phyloP scores from a whole-genome alignment of 106 monocot species.

The Gastrodia elata region DNA sequence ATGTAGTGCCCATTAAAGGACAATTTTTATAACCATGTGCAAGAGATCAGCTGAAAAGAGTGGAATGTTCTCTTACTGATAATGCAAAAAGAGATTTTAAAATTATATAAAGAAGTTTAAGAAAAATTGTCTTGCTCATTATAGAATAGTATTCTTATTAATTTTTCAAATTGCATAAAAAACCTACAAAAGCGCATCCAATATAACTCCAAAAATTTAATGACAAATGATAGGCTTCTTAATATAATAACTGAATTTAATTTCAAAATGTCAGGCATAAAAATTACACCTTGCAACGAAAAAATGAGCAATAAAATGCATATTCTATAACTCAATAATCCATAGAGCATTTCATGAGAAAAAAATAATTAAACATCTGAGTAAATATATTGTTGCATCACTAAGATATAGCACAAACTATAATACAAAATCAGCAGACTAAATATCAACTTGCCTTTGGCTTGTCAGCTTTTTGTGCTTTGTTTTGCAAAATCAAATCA shows the following conservation, averaged over 20 bases:
- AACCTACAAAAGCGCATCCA: not conserved
- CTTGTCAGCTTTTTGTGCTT: not conserved
- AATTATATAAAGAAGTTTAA: not conserved
- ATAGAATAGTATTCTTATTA: not conserved
- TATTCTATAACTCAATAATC: not conserved
- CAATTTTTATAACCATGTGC: too few relatives aligned
- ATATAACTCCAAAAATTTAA: not conserved
- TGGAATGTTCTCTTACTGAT: not conserved
- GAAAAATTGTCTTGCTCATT: not conserved
- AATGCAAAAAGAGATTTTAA: not conserved
- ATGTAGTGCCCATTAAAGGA: too few relatives aligned
- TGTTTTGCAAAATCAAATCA: not conserved
- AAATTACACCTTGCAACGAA: not conserved
- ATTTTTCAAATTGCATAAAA: not conserved
- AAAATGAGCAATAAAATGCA: not conserved
- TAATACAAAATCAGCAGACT: not conserved
- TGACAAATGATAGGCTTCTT: not conserved
- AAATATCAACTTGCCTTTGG: slow-evolving; percentile 3
- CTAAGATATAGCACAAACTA: not conserved
- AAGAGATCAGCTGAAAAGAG: not conserved
- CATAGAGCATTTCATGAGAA: not conserved
- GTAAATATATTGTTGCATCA: not conserved
- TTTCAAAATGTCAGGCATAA: not conserved
- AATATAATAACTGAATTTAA: not conserved
- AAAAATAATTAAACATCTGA: not conserved